phyloP scores from a whole-genome alignment of 2,329 filamentous ascomycete genomes.

The Exophiala sp. region DNA sequence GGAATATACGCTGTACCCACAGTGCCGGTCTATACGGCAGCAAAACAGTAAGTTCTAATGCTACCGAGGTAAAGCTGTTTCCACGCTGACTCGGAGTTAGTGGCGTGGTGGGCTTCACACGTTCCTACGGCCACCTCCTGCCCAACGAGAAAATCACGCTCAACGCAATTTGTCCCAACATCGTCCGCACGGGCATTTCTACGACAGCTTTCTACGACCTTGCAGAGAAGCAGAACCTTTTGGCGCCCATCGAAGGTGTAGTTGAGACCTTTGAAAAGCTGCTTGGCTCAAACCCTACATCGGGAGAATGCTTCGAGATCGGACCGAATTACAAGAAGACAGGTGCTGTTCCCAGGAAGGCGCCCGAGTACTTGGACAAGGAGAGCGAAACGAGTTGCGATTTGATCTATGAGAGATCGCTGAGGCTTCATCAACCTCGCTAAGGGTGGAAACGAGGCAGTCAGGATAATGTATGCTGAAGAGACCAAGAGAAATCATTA shows the following conservation, averaged over 20 bases:
- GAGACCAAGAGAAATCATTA: too few relatives aligned
- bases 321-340: conserved; percentile 34
- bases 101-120: conserved; percentile 22
- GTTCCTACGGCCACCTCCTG: conserved; percentile 42
- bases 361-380: conserved; percentile 18
- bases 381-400: conserved; percentile 20
- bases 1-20: conserved; percentile 43
- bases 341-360: conserved; percentile 18
- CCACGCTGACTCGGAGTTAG: background rate
- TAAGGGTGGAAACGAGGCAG: background rate
- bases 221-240: conserved; percentile 33
- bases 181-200: conserved; percentile 41
- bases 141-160: conserved; percentile 40
- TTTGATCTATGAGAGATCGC: conserved; percentile 15
- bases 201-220: conserved; percentile 37
- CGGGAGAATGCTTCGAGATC: conserved; percentile 42
- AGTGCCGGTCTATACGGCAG: conserved; percentile 41
- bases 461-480: too few relatives aligned
- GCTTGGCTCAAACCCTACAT: conserved; percentile 34
- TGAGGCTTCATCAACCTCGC: conserved; percentile 21
- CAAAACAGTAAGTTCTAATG: conserved; percentile 12
- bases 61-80: background rate
- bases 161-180: conserved; percentile 43
- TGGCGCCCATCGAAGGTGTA: conserved; percentile 40
- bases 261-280: conserved; percentile 41